A percentile compares a stretch with the other conserved stretches of the same genome.
phyloP scores from a whole-genome alignment of 345 rosid genomes.

The Eutrema japonicum region DNA sequence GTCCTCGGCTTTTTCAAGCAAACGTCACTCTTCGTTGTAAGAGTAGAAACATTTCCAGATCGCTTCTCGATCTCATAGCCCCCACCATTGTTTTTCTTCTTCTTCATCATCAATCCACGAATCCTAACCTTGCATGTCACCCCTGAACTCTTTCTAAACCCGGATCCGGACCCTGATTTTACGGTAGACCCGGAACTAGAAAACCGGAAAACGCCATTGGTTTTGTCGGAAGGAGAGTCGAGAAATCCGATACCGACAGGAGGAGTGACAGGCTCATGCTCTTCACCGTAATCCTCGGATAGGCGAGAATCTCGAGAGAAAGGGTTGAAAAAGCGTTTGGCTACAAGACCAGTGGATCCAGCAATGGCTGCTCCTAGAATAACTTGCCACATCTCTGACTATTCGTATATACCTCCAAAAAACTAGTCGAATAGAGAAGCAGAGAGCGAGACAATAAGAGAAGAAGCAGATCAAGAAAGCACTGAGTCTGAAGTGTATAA shows the following conservation, averaged over 20 bases:
- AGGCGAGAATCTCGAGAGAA: conserved; percentile 30
- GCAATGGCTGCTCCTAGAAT: conserved; percentile 76
- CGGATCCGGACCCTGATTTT: conserved; percentile 35
- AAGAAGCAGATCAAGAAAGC: conserved; percentile 15
- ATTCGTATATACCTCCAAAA: not conserved
- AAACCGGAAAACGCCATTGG: conserved; percentile 68
- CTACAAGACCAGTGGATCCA: conserved; percentile 69
- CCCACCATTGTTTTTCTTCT: conserved; percentile 26
- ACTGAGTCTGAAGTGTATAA: conserved; percentile 27
- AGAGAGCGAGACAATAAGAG: conserved; percentile 20
- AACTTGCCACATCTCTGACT: conserved; percentile 69
- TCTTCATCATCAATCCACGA: conserved; percentile 35
- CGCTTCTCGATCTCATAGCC: conserved; percentile 40
- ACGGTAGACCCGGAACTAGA: conserved; percentile 59
- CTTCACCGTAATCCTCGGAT: conserved; percentile 1
- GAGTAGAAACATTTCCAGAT: conserved; percentile 44
- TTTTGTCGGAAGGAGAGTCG: conserved; percentile 45
- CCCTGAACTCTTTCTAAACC: conserved; percentile 43
- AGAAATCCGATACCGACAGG: conserved; percentile 27
- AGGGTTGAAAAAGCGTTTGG: conserved; percentile 56
- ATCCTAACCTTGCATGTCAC: conserved; percentile 40
- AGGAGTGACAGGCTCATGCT: conserved; percentile 27
- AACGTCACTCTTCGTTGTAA: conserved; percentile 47
- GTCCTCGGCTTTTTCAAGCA: conserved; percentile 70
- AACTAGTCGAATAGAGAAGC: conserved; percentile 13